phyloP scores from a whole-genome alignment of 1,284 basidiomycete genomes.

The Ceratobasidium papillatum region DNA sequence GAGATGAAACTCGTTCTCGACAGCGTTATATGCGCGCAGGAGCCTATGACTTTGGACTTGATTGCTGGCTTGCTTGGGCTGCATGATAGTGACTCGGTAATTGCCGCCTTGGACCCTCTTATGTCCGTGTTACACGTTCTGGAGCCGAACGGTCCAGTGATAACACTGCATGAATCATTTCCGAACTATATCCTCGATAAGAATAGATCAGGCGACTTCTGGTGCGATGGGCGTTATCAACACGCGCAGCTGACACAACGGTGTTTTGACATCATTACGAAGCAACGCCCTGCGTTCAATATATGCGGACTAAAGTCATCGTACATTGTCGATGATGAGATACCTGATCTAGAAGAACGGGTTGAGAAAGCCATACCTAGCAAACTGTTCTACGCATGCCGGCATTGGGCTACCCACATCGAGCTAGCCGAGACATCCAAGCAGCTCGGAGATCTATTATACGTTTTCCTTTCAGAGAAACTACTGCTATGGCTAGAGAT shows the following conservation, averaged over 20 bases:
- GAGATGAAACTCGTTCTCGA: background rate
- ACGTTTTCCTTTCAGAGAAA: constrained; percentile 6
- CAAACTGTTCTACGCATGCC: constrained; percentile 6
- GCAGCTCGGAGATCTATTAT: background rate
- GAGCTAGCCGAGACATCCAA: background rate
- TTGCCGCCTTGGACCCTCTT: background rate
- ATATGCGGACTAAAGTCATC: constrained; percentile 22
- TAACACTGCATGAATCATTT: background rate
- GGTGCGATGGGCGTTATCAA: background rate
- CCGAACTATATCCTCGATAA: background rate
- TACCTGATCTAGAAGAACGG: background rate
- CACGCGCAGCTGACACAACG: background rate
- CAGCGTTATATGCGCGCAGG: background rate
- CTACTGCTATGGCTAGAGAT: constrained; percentile 31
- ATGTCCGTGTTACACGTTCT: background rate
- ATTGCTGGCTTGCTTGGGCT: background rate
- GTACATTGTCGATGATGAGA: background rate
- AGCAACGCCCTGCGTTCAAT: constrained; percentile 17
- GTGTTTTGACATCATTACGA: background rate
- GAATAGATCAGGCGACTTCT: background rate
- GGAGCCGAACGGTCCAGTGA: background rate
- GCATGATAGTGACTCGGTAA: background rate
- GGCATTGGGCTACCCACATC: constrained; percentile 11
- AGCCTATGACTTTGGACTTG: background rate
- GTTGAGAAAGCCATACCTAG: background rate